A percentile compares a stretch with the other conserved stretches of the same genome.
phyloP scores from a whole-genome alignment of 352 stramenopile species.

The Elongisporangium prolatum region DNA sequence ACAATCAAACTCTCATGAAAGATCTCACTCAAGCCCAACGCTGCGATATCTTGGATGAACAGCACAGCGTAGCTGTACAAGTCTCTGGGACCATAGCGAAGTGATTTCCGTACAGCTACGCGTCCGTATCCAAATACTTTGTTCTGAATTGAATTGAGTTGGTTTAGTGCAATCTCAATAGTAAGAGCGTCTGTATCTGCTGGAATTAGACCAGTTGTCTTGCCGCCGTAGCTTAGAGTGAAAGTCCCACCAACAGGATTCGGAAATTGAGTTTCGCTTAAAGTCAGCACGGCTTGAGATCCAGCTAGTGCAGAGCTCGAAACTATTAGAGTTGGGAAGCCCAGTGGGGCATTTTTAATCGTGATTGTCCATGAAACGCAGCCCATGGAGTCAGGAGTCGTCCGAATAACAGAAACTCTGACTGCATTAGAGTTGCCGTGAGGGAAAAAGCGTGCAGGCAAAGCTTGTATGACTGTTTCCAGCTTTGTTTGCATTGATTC shows the following conservation, averaged over 20 bases:
- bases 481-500: conserved; percentile 28
- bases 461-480: conserved; percentile 1
- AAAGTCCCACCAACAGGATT: conserved; percentile 20
- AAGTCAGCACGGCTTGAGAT: conserved; percentile 3
- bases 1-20: neutral
- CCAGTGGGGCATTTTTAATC: conserved; percentile 15
- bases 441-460: neutral
- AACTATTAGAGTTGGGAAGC: conserved; percentile 20
- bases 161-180: conserved; percentile 11
- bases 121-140: conserved; percentile 2
- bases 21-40: neutral
- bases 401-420: conserved; percentile 8
- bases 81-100: conserved; percentile 1
- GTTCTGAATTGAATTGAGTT: neutral
- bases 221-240: conserved; percentile 9
- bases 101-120: conserved; percentile 9
- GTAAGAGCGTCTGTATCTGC: conserved; percentile 3
- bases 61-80: conserved; percentile 10
- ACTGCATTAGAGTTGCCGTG: neutral
- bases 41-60: conserved; percentile 7
- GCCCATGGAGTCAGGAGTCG: neutral
- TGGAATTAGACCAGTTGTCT: conserved; percentile 1
- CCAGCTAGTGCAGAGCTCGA: conserved; percentile 4
- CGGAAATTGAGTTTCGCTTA: conserved; percentile 2
- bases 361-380: conserved; percentile 23